Evolutionary conservation across 768 basidiomycete species (phyloP), one percentile per base, ranked within the genome.

Genomic region (Phylloporus sp.): DNA sequence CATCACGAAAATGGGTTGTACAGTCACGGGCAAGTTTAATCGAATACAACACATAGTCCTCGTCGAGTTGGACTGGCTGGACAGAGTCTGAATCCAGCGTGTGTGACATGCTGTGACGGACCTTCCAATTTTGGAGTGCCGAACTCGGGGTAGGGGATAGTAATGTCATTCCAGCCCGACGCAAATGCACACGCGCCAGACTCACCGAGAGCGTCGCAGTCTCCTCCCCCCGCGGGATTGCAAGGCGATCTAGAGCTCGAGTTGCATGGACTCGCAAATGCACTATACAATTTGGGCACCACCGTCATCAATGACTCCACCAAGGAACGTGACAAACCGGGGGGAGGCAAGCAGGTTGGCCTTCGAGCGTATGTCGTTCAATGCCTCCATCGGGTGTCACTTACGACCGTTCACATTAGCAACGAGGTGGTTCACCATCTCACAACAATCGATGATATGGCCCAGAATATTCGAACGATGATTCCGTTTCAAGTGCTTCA

Each of bases 251-350:
- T 89, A 15, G 87, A 90, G 59, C 67, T 84, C 17, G 87, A 90
- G 62, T 62, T 90, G 3, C 69, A 88, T 21, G 86, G 83, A 0
- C 80, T 90, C 14, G 86, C 84, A 13, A 84, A 84, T 44, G 81
- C 82, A 3, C 66, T 90, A 21, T 90, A 90, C 59, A 88, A 89
- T 54, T 71, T 90, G 7, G 87, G 86, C 20, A 87, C 86, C 5
- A 89, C 88, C 0, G 86, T 89, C 18, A 82, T 90, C 58, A 86
- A 84, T 38, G 88, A 90, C 62, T 80, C 84, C 4, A 86, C 85
- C 13, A 89, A 86, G 65, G 87, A 88, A 56, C 77, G 80, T 40
- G 84, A 86, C 54, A 84, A 81, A 47, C 76, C 79, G 11, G 81
- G 75, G 3, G 81, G 77, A 1, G 81, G 75, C 18, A 90, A 90